Percentiles rank a stretch among this genome's conserved stretches.
Evolutionary conservation across 73 alveolate species (phyloP).

Genomic region (Uronychia binucleata): DNA sequence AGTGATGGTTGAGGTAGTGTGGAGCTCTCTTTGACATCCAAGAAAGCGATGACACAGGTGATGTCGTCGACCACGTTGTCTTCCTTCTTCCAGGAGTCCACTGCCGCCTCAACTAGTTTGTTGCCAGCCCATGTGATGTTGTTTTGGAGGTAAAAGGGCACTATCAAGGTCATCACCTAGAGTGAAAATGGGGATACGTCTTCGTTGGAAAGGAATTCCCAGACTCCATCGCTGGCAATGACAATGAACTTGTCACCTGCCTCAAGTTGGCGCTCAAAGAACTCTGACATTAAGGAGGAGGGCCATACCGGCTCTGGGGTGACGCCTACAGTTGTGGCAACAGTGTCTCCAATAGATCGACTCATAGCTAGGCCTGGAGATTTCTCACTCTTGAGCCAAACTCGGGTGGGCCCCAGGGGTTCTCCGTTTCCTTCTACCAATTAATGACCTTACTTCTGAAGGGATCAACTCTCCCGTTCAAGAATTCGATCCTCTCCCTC

Average conservation of each 20-base stretch:
- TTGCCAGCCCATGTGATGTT: conserved; percentile 89
- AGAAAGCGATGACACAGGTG: conserved; percentile 80
- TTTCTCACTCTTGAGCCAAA: conserved; percentile 40
- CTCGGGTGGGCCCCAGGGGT: conserved; percentile 42
- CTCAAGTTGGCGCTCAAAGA: conserved; percentile 23
- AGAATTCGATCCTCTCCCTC: conserved; percentile 61
- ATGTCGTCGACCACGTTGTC: conserved; percentile 95
- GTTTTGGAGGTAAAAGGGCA: conserved; percentile 78
- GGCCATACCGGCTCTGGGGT: conserved; percentile 54
- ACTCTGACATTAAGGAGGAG: conserved; percentile 7
- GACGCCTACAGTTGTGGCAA: conserved; percentile 47
- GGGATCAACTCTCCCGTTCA: conserved; percentile 81
- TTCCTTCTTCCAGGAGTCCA: conserved; percentile 85
- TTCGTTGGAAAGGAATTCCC: conserved; percentile 88
- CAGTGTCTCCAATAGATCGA: conserved; percentile 47
- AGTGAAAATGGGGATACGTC: conserved; percentile 12
- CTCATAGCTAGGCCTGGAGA: conserved; percentile 56
- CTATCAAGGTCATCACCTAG: conserved; percentile 65
- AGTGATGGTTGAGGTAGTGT: not conserved
- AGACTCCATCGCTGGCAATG: conserved; percentile 83
- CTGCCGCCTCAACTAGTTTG: conserved; percentile 72
- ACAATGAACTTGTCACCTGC: conserved; percentile 68
- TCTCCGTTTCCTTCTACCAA: conserved; percentile 15
- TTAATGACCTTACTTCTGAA: conserved; percentile 12
- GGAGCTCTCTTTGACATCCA: not conserved